Evolutionary conservation across 352 stramenopile species (phyloP), one percentile per base, ranked within the genome.

Genomic region (Phytophthora syringae): DNA sequence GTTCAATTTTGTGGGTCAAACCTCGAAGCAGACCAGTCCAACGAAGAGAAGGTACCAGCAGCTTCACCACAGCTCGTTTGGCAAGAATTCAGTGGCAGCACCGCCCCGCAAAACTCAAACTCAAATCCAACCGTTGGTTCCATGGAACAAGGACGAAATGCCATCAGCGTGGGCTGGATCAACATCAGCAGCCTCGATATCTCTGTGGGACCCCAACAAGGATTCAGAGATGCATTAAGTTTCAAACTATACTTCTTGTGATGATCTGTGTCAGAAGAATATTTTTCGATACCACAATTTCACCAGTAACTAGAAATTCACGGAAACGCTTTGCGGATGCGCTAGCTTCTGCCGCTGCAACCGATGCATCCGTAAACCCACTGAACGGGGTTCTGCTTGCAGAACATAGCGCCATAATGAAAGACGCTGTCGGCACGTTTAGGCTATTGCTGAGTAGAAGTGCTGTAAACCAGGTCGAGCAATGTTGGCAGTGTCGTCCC

Each of bases 401-500:
- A n/a, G n/a, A n/a, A n/a, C n/a, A n/a, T n/a, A n/a, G n/a, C n/a
- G n/a, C n/a, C n/a, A n/a, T n/a, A n/a, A n/a, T n/a, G n/a, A n/a
- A n/a, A n/a, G n/a, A n/a, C n/a, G n/a, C n/a, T n/a, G n/a, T n/a
- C n/a, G n/a, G n/a, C n/a, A n/a, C n/a, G n/a, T n/a, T n/a, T n/a
- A n/a, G n/a, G n/a, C n/a, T n/a, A n/a, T n/a, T n/a, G n/a, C n/a
- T n/a, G n/a, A n/a, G n/a, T n/a, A n/a, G n/a, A n/a, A n/a, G n/a
- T n/a, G n/a, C n/a, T n/a, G n/a, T n/a, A n/a, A n/a, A n/a, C n/a
- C n/a, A n/a, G n/a, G n/a, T n/a, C n/a, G n/a, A n/a, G n/a, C n/a
- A n/a, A n/a, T n/a, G n/a, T n/a, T n/a, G n/a, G 62, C 54, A 32
- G 80, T 89, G 70, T 93, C 91, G 70, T 90, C 79, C 16, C 84